These are phyloP conservation scores for Lycium ferocissimum DNA, from an alignment of 257 asterid species.

Conservation along the genomic window DNA sequence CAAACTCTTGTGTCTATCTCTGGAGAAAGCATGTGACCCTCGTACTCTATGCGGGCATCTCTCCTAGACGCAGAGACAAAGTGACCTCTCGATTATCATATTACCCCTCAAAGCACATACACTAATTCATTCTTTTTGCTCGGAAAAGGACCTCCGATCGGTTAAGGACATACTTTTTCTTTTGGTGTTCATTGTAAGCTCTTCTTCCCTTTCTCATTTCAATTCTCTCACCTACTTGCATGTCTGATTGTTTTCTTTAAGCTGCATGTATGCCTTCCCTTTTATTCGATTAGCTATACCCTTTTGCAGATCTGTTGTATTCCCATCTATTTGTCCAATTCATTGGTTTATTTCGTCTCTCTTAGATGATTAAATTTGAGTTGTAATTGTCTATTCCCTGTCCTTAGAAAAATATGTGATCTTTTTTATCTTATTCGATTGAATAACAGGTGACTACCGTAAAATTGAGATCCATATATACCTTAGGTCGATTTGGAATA, in stretches of 20 bases:
- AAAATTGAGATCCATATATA: neutral
- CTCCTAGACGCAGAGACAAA: too few relatives aligned
- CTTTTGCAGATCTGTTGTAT: neutral
- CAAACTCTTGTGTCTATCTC: too few relatives aligned
- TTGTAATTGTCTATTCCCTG: neutral
- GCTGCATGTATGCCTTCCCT: neutral
- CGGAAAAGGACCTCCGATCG: neutral
- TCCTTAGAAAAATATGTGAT: neutral
- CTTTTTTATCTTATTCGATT: neutral
- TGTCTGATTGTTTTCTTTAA: neutral
- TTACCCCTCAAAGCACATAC: too few relatives aligned
- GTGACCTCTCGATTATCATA: too few relatives aligned
- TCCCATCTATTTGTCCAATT: neutral
- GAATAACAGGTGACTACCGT: neutral
- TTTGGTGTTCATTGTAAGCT: neutral
- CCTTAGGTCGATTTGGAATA: neutral
- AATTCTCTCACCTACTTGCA: neutral
- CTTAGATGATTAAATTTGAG: neutral
- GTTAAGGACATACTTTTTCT: neutral
- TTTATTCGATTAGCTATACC: neutral
- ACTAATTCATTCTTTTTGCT: neutral
- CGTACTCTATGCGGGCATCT: too few relatives aligned
- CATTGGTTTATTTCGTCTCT: neutral
- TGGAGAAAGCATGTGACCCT: too few relatives aligned
- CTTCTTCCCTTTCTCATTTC: neutral